These are phyloP conservation scores for Zelopaecilomyces penicillatus DNA, from an alignment of 2,329 filamentous ascomycete species.

Conservation along the genomic window DNA sequence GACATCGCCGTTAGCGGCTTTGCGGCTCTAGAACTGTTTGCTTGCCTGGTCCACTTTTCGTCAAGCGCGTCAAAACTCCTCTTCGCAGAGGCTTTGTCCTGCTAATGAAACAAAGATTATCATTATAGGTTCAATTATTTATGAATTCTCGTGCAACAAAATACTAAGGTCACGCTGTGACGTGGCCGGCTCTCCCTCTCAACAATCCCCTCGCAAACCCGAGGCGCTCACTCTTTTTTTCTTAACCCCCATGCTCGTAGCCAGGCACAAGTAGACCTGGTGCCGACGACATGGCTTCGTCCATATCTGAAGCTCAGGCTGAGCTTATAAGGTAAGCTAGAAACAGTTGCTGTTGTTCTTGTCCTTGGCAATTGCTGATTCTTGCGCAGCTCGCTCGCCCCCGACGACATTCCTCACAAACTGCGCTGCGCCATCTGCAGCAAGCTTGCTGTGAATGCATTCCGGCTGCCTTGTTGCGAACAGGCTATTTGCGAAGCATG, in stretches of 20 bases:
- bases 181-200: conserved; percentile 3
- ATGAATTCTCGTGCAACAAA: conserved; percentile 8
- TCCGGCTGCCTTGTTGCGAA: conserved; percentile 88
- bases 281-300: conserved; percentile 26
- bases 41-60: conserved; percentile 13
- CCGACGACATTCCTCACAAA: conserved; percentile 90
- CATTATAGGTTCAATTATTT: neutral
- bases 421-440: conserved; percentile 91
- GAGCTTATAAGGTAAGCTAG: conserved; percentile 49
- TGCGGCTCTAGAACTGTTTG: neutral
- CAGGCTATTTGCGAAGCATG: conserved; percentile 88
- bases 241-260: conserved; percentile 5
- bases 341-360: no score
- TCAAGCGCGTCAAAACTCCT: conserved; percentile 17
- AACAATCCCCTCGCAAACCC: neutral
- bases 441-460: conserved; percentile 82
- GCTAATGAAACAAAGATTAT: neutral
- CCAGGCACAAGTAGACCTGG: conserved; percentile 8
- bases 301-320: conserved; percentile 42
- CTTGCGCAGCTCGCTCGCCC: conserved; percentile 57
- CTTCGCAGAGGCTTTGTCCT: conserved; percentile 5
- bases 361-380: conserved; percentile 1
- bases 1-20: conserved; percentile 3
- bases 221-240: neutral
- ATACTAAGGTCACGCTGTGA: conserved; percentile 9